Evolutionary conservation across 768 basidiomycete genomes (phyloP), one percentile per base, ranked within the genome.

Genomic region (Macrolepiota fuliginosa): DNA sequence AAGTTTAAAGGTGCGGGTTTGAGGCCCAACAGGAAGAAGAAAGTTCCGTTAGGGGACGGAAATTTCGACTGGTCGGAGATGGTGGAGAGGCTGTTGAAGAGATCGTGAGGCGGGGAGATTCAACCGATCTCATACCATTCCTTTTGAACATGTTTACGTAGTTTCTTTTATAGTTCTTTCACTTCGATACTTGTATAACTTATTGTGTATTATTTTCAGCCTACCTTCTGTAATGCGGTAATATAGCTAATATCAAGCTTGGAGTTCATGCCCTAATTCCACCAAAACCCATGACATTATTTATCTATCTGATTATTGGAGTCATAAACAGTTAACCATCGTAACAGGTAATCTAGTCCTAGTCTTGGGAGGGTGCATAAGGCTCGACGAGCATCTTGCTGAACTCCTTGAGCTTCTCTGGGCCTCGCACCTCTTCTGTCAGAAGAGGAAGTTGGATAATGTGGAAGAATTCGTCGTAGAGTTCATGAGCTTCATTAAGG

Each of bases 401-500:
- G 71, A 98, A 98, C 71, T 92, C 89, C 69, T 89, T 87, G 62
- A 99, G 84, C 77, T 92, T 96, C 74, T 94, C 90, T 0, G 94
- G 92, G 4, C 97, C 97, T 68, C 97, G 84, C 3, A 98, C 96
- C 76, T 98, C 97, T 72, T 98, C 96, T 4, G 95, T 97, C 57
- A 98, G 85, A 37, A 99, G 77, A 2, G 97, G 97, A 52, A 99
- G 83, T 72, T 90, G 87, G 15, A 98, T 77, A 67, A 99, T 97
- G 74, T 99, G 95, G 88, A 98, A 99, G 73, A 96, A 97, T 68
- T 97, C 94, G 74, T 94, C 93, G 72, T 97, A 97, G 53, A 98
- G 88, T 71, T 98, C 96, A 75, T 97, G 93, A 15, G 96, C 96
- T 76, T 98, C 97, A 52, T 81, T 83, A 22, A 99, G 85, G 74